Evolutionary conservation across 495 filamentous ascomycete genomes (phyloP), one percentile per base, ranked within the genome.

Genomic region (Penicillium lagena): DNA sequence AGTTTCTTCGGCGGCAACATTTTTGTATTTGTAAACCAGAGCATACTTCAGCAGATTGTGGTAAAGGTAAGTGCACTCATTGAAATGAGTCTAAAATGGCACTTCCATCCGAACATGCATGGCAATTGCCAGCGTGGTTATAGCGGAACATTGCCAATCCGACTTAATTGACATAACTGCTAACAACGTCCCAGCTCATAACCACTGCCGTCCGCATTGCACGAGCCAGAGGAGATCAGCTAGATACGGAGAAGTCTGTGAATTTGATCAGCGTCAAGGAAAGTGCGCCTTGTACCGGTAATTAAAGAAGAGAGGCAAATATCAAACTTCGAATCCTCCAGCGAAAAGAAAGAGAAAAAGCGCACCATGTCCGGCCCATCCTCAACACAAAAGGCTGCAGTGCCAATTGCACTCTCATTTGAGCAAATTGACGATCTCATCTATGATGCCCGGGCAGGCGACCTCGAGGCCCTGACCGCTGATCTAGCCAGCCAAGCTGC

Each of bases 401-500:
- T 61, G 37, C 56, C 56, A 28, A 46, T 67, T 14, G 46, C 67
- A 36, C 68, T 90, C 45, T 78, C 76, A 17, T 77, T 81, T 57
- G 90, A 96, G 36, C 76, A 86, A 56, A 83, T 89, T 46, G 88
- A 91, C 58, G 91, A 96, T 58, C 80, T 96, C 50, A 76, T 96
- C 49, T 95, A 93, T 68, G 75, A 82, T 40, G 80, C 90, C 12
- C 87, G 90, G 28, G 73, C 72, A 1, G 86, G 86, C 54, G 89
- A 94, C 30, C 70, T 82, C 42, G 66, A 75, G 28, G 86, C 89
- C 35, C 76, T 96, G 35, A 64, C 70, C n/a, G 59, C 67, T 9
- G 72, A 79, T 52, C 66, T 90, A 44, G 57, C 75, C 9, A 70
- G 68, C 22, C 64, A 91, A 11, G 68, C 77, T 35, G 60, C 67